Base-by-base conservation (phyloP, 805 yeast genomes). In the Yamadazyma takamatsuzukensis region DNA sequence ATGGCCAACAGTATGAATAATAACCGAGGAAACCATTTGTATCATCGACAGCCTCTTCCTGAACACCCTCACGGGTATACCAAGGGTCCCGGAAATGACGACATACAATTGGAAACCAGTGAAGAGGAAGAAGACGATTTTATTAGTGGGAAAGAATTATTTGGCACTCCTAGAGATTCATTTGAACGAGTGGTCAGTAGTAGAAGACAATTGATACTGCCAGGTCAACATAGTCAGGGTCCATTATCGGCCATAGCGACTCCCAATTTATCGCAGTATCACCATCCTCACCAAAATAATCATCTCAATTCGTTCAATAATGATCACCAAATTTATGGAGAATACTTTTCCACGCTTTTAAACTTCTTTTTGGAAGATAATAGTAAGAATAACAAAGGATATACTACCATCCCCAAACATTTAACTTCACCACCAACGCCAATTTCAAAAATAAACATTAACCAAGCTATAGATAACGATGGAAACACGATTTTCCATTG, bases 401-500 rank as follows among this genome's bases (percentile, higher is more conserved):
- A 32, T 14, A 35, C 37, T 3, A 34, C 35, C 1, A 51, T 62
- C 5, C 70, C 70, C 1, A 43, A 63, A 15, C 62, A 72, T 32
- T 50, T 79, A 17, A 53, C 66, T 18, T 59, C 66, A 32, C 83
- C 84, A 5, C 89, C 90, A 1, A 59, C 64, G 22, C 71, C 72
- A 6, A 37, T 62, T 2, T 41, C 51, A n/a, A 74, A 76, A 45
- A 76, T 85, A 22, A 73, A 77, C 38, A 68, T 89, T 31, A 93
- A 87, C 49, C 85, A 87, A 21, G 80, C 96, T 1, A 84, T 94
- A 27, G 99, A 94, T 58, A 94, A 85, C 46, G 77, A 82, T 37
- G 97, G 97, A 0, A 93, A 93, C 52, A 83, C 96, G 0, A 87
- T 96, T 0, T 68, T 93, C 36, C 99, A 93, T 58, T 85, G 97